Evolutionary conservation across 2,329 filamentous ascomycete species (phyloP).

Genomic region (Aspergillus aculeatus): DNA sequence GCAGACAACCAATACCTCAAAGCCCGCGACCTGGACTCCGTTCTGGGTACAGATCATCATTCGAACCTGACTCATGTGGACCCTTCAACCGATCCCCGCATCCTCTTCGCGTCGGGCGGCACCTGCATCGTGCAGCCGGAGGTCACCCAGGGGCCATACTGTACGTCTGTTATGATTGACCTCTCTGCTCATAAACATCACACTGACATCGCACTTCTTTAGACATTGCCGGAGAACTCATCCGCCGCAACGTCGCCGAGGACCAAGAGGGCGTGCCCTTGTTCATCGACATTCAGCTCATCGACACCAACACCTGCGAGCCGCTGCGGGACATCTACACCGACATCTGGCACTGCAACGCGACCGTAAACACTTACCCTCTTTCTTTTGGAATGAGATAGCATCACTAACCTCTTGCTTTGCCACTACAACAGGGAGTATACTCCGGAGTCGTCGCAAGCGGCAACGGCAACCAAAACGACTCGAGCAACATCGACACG

Average conservation of each 20-base stretch:
- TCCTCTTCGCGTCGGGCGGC: conserved; percentile 34
- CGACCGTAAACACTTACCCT: too few relatives aligned
- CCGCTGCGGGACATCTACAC: conserved; percentile 38
- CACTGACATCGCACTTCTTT: too few relatives aligned
- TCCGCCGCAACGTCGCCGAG: conserved; percentile 38
- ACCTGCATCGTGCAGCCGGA: conserved; percentile 54
- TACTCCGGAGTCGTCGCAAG: too few relatives aligned
- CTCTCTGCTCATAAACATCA: too few relatives aligned
- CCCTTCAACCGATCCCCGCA: conserved; percentile 21
- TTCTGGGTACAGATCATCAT: conserved; percentile 41
- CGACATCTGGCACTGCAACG: conserved; percentile 21
- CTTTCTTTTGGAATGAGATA: too few relatives aligned
- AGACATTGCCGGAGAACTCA: conserved; percentile 40
- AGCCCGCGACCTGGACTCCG: conserved; percentile 36
- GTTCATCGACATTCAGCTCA: conserved; percentile 42
- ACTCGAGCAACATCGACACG: conserved; percentile 26
- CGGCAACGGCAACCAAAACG: conserved; percentile 5
- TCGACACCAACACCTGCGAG: conserved; percentile 44
- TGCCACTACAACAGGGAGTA: too few relatives aligned
- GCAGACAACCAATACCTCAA: conserved; percentile 23
- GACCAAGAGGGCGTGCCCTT: conserved; percentile 38
- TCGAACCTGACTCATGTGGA: conserved; percentile 31
- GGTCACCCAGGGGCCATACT: conserved; percentile 57
- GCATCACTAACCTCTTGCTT: too few relatives aligned
- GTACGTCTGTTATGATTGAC: too few relatives aligned